These are phyloP conservation scores for Draba incana DNA, from an alignment of 345 rosid genomes.

Conservation along the genomic window DNA sequence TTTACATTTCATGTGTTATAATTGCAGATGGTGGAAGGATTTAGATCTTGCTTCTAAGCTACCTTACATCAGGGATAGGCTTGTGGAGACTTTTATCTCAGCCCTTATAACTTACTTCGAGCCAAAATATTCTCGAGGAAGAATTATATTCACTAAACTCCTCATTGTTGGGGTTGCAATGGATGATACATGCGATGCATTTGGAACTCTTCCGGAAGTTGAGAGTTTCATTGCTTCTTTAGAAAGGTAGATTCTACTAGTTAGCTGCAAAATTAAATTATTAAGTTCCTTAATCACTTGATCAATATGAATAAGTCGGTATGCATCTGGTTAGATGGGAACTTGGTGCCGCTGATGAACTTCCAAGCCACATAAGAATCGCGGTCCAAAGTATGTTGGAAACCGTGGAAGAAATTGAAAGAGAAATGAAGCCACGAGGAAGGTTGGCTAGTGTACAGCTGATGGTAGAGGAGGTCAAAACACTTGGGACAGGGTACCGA, in stretches of 20 bases:
- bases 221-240: not conserved
- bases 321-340: conserved; percentile 19
- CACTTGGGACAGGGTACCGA: not conserved
- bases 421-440: conserved; percentile 1
- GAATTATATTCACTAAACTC: not conserved
- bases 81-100: conserved; percentile 13
- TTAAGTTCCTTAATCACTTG: too few relatives aligned
- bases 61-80: conserved; percentile 19
- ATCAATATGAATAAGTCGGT: too few relatives aligned
- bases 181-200: conserved; percentile 34
- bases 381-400: not conserved
- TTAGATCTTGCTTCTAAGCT: conserved; percentile 15
- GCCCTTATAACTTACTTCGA: not conserved
- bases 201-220: conserved; percentile 23
- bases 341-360: not conserved
- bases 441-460: not conserved
- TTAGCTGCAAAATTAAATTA: too few relatives aligned
- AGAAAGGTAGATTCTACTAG: not conserved
- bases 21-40: conserved; percentile 24
- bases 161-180: not conserved
- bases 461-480: conserved; percentile 12
- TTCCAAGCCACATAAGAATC: conserved; percentile 1
- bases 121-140: conserved; percentile 19
- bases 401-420: not conserved
- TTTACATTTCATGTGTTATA: not conserved